These are phyloP conservation scores for Dactylellina leptospora DNA, from an alignment of 2,329 filamentous ascomycete genomes.

Conservation along the genomic window DNA sequence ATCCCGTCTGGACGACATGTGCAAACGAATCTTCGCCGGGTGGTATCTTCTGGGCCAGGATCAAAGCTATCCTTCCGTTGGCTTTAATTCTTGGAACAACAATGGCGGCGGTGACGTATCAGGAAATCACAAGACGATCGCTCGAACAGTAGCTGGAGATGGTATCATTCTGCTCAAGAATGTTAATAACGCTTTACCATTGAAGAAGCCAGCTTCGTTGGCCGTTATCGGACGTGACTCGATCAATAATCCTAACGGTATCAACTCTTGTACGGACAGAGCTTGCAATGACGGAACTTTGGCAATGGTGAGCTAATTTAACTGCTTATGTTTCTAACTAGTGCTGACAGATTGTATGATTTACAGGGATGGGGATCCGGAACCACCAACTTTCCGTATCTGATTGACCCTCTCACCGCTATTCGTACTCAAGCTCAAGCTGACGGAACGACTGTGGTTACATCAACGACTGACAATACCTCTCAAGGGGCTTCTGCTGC, in stretches of 20 bases:
- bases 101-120: constrained; percentile 77
- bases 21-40: constrained; percentile 78
- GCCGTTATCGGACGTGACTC: constrained; percentile 85
- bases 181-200: constrained; percentile 72
- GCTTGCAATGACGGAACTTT: constrained; percentile 69
- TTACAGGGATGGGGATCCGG: constrained; percentile 81
- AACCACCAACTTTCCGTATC: constrained; percentile 75
- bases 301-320: constrained; percentile 62
- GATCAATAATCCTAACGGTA: constrained; percentile 75
- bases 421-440: constrained; percentile 71
- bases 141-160: constrained; percentile 77
- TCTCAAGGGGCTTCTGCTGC: constrained; percentile 71
- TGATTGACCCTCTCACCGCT: constrained; percentile 74
- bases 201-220: constrained; percentile 79
- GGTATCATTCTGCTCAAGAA: constrained; percentile 93
- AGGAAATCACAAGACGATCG: constrained; percentile 75
- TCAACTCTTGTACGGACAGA: constrained; percentile 80
- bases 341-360: constrained; percentile 66
- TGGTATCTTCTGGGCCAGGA: constrained; percentile 72
- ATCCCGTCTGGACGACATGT: constrained; percentile 91
- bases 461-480: constrained; percentile 63
- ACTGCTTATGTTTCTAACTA: background rate
- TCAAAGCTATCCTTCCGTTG: constrained; percentile 67
- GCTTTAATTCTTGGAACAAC: constrained; percentile 87
- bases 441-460: constrained; percentile 70